Percentiles rank a stretch among this genome's conserved stretches.
These are phyloP conservation scores for Talaromyces sp. DNA, from an alignment of 2,329 filamentous ascomycete species.

Conservation along the genomic window DNA sequence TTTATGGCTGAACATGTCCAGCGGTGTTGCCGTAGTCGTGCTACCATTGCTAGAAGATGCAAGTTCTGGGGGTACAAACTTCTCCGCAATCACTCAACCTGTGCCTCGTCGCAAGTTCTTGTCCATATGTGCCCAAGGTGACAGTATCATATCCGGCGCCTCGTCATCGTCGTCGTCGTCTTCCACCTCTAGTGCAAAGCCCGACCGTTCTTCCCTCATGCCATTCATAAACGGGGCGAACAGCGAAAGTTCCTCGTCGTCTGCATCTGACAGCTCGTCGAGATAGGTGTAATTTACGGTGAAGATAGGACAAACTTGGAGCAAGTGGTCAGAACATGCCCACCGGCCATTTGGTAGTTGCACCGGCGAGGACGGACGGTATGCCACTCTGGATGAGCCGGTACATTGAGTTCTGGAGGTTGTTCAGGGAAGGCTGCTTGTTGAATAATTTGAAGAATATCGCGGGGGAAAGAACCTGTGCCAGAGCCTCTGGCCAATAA, in stretches of 20 bases:
- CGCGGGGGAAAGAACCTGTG: no score
- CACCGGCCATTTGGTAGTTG: background rate
- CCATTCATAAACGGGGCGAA: background rate
- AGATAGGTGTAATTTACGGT: background rate
- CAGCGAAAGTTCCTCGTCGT: background rate
- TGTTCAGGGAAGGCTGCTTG: no score
- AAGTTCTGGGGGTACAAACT: conserved; percentile 31
- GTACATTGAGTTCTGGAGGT: background rate
- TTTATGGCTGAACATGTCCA: background rate
- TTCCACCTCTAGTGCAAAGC: background rate
- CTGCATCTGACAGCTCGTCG: background rate
- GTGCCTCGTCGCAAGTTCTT: conserved; percentile 27
- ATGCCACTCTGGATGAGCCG: background rate
- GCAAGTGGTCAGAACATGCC: background rate
- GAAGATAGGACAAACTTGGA: background rate
- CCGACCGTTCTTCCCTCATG: background rate
- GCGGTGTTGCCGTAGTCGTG: background rate
- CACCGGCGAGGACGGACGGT: background rate
- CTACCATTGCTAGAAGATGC: background rate
- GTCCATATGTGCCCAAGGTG: background rate
- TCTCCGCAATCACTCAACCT: conserved; percentile 34
- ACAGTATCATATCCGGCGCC: background rate
- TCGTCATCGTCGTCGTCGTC: background rate
- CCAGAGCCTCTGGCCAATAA: no score
- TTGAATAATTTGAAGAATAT: no score